These are phyloP conservation scores for Alnus rubra DNA, from an alignment of 306 rosid species.

Conservation along the genomic window DNA sequence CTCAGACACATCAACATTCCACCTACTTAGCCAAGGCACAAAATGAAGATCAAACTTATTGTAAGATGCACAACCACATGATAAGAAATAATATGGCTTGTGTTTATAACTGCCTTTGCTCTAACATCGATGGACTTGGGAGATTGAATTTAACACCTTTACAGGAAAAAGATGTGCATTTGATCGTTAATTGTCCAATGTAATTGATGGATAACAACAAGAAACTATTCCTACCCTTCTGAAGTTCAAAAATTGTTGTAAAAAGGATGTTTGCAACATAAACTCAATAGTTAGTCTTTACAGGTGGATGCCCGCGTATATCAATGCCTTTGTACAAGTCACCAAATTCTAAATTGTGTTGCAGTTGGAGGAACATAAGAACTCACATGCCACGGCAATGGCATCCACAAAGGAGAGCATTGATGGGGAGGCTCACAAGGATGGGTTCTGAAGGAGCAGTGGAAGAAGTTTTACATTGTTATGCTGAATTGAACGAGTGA, in stretches of 20 bases:
- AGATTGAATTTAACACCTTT: not conserved
- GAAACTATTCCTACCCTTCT: not conserved
- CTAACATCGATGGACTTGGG: not conserved
- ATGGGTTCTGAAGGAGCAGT: slow-evolving; percentile 34
- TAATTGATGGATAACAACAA: not conserved
- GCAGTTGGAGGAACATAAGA: slow-evolving; percentile 75
- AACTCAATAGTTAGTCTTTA: not conserved
- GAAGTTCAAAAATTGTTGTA: not conserved
- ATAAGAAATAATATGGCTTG: not conserved
- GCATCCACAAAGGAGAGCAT: slow-evolving; percentile 53
- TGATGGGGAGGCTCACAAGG: slow-evolving; percentile 52
- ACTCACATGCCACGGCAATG: slow-evolving; percentile 34
- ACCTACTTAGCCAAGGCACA: not conserved
- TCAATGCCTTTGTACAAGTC: not conserved
- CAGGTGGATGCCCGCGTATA: no score
- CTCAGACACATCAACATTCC: not conserved
- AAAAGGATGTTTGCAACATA: not conserved
- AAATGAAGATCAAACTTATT: slow-evolving; percentile 1
- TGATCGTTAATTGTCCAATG: not conserved
- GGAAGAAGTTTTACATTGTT: slow-evolving; percentile 12
- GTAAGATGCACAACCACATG: not conserved
- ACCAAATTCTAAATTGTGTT: slow-evolving; percentile 20
- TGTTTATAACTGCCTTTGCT: not conserved
- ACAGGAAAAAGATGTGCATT: not conserved
- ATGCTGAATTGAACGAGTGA: not conserved